phyloP scores from a whole-genome alignment of 1,284 basidiomycete species.

The Pterula multifida region DNA sequence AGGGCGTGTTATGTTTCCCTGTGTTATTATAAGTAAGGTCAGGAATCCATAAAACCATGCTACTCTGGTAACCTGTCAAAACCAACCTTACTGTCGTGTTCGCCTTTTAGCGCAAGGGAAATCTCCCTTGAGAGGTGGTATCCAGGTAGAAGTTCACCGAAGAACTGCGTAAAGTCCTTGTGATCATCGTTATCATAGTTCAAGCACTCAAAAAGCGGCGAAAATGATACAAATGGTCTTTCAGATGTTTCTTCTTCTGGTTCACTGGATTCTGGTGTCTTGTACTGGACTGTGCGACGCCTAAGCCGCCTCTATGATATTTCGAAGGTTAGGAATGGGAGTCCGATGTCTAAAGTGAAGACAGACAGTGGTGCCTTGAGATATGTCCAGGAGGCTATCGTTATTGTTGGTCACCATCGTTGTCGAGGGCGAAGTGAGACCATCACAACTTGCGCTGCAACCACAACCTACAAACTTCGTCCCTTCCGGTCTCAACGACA shows the following conservation, averaged over 20 bases:
- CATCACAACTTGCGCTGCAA: not conserved
- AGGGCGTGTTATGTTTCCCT: constrained; percentile 27
- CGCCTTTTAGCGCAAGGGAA: not conserved
- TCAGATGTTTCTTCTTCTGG: not conserved
- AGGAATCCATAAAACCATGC: not conserved
- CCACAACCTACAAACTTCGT: not conserved
- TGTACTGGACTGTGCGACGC: not conserved
- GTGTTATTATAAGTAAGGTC: not conserved
- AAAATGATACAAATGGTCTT: not conserved
- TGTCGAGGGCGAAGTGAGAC: too few relatives aligned
- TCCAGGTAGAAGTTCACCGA: not conserved
- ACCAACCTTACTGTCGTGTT: not conserved
- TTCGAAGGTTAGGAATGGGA: not conserved
- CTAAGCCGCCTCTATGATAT: not conserved
- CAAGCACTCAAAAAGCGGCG: not conserved
- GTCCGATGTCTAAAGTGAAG: not conserved
- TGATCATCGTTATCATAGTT: not conserved
- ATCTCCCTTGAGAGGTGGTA: not conserved
- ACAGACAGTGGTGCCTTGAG: not conserved
- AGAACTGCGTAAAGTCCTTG: not conserved
- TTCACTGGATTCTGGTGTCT: not conserved
- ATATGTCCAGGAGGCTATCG: not conserved
- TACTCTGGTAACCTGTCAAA: not conserved
- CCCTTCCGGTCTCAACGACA: too few relatives aligned
- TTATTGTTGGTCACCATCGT: too few relatives aligned